Conservation (phyloP, 2,329 filamentous ascomycete species). For the Colletotrichum musicola region DNA sequence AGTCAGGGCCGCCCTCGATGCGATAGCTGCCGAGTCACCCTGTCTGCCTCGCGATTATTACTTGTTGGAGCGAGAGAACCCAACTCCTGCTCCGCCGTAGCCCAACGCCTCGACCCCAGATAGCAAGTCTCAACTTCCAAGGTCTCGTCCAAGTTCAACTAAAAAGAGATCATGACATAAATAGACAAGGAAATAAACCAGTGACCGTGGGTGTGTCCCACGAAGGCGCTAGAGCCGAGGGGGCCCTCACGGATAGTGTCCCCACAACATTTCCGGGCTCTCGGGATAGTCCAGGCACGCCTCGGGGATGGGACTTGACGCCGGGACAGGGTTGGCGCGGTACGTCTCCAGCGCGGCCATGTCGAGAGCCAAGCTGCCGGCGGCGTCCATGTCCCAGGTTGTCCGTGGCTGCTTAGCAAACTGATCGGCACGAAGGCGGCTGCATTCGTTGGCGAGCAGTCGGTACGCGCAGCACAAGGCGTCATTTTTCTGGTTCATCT, state of each 20-base stretch:
- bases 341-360: constrained; percentile 25
- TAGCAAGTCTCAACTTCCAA: too few species aligned
- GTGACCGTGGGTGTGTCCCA: too few species aligned
- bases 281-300: constrained; percentile 32
- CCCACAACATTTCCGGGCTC: constrained; percentile 32
- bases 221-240: too few species aligned
- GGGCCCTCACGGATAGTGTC: constrained; percentile 5
- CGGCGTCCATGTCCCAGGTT: constrained; percentile 15
- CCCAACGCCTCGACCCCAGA: too few species aligned
- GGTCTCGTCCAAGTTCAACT: too few species aligned
- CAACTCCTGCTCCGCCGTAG: too few species aligned
- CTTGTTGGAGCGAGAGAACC: too few species aligned
- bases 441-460: constrained; percentile 32
- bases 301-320: constrained; percentile 24
- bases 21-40: too few species aligned
- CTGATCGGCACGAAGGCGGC: constrained; percentile 21
- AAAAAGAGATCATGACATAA: too few species aligned
- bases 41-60: too few species aligned
- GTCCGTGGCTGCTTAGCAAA: constrained; percentile 11
- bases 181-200: too few species aligned
- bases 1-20: too few species aligned
- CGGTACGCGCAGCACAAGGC: constrained; percentile 36
- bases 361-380: constrained; percentile 16
- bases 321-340: constrained; percentile 6
- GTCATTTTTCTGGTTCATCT: constrained; percentile 37